These are phyloP conservation scores for Neonectria ditissima DNA, from an alignment of 2,329 filamentous ascomycete genomes.

Conservation along the genomic window DNA sequence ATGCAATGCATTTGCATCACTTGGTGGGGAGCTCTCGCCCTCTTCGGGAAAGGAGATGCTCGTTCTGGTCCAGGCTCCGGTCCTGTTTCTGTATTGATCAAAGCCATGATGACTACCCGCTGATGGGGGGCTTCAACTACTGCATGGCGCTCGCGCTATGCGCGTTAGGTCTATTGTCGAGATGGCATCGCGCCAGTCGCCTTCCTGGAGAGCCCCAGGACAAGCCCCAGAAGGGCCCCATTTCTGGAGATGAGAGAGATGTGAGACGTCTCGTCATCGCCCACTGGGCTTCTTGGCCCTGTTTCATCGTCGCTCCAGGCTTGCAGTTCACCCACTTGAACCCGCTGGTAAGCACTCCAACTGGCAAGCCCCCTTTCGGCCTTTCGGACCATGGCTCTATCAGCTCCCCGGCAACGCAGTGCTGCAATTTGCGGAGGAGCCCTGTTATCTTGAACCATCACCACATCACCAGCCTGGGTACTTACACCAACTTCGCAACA, in stretches of 20 bases:
- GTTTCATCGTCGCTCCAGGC: conserved; percentile 39
- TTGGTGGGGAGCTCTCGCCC: no score
- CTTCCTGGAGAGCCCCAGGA: background rate
- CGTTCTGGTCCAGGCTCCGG: background rate
- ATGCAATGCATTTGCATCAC: no score
- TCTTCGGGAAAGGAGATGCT: background rate
- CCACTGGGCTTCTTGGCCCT: conserved; percentile 18
- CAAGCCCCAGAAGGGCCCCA: background rate
- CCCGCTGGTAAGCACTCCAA: conserved; percentile 11
- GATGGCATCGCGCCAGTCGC: background rate
- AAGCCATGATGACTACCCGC: background rate
- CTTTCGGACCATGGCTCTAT: background rate
- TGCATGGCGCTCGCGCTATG: background rate
- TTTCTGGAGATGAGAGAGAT: conserved; percentile 17
- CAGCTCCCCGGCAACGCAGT: background rate
- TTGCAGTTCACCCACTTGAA: conserved; percentile 1
- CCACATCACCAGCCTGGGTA: background rate
- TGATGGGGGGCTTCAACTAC: background rate
- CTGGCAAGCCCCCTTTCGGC: background rate
- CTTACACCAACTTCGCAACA: background rate
- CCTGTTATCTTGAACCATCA: background rate
- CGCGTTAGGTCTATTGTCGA: conserved; percentile 17
- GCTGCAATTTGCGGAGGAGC: background rate
- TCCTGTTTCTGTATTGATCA: background rate
- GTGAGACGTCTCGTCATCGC: conserved; percentile 44